Evolutionary conservation across 192 early-diverging fungal species (phyloP).

Genomic region (Coemansia sp.): DNA sequence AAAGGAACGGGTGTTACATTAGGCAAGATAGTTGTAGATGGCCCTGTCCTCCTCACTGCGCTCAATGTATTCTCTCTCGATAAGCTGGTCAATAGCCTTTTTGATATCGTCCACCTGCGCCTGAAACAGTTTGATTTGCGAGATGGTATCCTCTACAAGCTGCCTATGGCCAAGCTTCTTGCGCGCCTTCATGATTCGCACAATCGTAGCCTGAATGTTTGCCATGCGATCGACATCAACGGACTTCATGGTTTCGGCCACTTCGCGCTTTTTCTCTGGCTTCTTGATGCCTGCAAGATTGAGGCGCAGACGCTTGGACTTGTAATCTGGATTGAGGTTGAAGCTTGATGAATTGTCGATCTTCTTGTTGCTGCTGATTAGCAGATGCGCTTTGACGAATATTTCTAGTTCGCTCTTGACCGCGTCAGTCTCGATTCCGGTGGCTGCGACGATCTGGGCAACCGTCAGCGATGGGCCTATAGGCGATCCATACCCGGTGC

Average conservation of each 20-base stretch:
- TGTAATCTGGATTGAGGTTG: slow-evolving; percentile 77
- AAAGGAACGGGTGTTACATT: slow-evolving; percentile 5
- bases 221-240: slow-evolving; percentile 91
- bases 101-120: slow-evolving; percentile 91
- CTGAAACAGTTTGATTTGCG: slow-evolving; percentile 87
- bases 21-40: slow-evolving; percentile 83
- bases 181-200: slow-evolving; percentile 99
- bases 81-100: slow-evolving; percentile 90
- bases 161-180: slow-evolving; percentile 83
- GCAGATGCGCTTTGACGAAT: slow-evolving; percentile 82
- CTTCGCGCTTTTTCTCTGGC: slow-evolving; percentile 87
- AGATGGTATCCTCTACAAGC: slow-evolving; percentile 87
- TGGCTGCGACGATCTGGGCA: slow-evolving; percentile 73
- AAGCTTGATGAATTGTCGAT: slow-evolving; percentile 53
- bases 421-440: slow-evolving; percentile 68
- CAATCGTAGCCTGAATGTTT: slow-evolving; percentile 98
- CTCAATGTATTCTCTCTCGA: slow-evolving; percentile 93
- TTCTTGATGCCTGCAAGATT: slow-evolving; percentile 85
- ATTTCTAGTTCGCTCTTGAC: slow-evolving; percentile 69
- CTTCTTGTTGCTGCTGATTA: slow-evolving; percentile 40
- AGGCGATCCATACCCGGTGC: slow-evolving; percentile 59
- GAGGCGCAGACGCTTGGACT: slow-evolving; percentile 85
- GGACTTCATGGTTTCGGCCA: slow-evolving; percentile 87
- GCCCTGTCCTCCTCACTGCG: slow-evolving; percentile 79
- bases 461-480: slow-evolving; percentile 57